These are phyloP conservation scores for Rheum nobile DNA, from an alignment of 148 eudicot species.

Conservation along the genomic window DNA sequence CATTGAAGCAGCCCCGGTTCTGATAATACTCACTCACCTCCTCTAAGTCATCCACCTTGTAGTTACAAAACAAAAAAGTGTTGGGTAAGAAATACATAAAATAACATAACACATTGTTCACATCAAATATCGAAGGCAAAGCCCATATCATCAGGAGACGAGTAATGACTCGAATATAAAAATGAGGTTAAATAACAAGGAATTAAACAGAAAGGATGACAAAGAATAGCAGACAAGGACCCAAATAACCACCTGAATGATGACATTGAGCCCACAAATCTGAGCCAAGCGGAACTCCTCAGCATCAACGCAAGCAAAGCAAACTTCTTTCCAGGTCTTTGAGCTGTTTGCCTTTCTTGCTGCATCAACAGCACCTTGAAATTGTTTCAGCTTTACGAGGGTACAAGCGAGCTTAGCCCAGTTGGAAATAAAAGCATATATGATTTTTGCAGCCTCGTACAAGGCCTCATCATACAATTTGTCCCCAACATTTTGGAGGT, in stretches of 20 bases:
- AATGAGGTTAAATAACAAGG: neutral
- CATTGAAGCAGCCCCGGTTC: conserved; percentile 90
- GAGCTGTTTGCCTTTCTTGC: conserved; percentile 94
- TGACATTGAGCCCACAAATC: conserved; percentile 92
- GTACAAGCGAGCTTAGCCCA: conserved; percentile 91
- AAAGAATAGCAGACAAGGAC: neutral
- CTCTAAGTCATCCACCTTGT: conserved; percentile 87
- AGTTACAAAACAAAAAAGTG: conserved; percentile 34
- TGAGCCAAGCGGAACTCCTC: conserved; percentile 99
- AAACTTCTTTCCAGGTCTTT: conserved; percentile 96
- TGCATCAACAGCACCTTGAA: conserved; percentile 98
- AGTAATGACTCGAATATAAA: neutral
- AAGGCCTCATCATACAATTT: conserved; percentile 81
- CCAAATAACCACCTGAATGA: conserved; percentile 42
- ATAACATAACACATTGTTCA: neutral
- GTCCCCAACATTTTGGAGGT: conserved; percentile 89
- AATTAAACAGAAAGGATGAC: neutral
- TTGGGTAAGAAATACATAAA: conserved; percentile 4
- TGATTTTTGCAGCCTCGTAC: conserved; percentile 90
- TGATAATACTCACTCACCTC: conserved; percentile 91
- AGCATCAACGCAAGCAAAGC: conserved; percentile 97
- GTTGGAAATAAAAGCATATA: conserved; percentile 87
- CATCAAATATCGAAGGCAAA: neutral
- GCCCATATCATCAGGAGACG: neutral
- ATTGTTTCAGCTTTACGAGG: conserved; percentile 73